Percentiles rank a stretch among this genome's conserved stretches.
Evolutionary conservation across 495 filamentous ascomycete species (phyloP).

Genomic region (Pyronema omphalodes): DNA sequence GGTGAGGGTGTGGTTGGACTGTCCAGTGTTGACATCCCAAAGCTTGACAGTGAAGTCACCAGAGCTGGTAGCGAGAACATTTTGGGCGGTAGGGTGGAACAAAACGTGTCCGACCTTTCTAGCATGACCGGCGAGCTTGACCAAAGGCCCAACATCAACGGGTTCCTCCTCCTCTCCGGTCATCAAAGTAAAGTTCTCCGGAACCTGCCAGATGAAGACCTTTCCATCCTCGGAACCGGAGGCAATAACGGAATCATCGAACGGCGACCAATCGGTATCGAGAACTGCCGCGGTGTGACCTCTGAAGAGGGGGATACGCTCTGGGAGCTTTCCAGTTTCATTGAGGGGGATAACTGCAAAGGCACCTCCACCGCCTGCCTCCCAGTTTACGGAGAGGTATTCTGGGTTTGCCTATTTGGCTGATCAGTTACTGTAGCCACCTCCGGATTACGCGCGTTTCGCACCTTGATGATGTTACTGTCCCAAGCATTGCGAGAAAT

Average conservation of each 20-base stretch:
- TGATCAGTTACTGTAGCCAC: not conserved
- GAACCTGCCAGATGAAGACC: slow-evolving; percentile 90
- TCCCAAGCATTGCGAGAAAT: slow-evolving; percentile 98
- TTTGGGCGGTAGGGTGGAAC: slow-evolving; percentile 92
- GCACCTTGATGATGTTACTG: slow-evolving; percentile 87
- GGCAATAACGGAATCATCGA: slow-evolving; percentile 80
- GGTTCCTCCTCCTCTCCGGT: slow-evolving; percentile 66
- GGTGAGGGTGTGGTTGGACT: slow-evolving; percentile 51
- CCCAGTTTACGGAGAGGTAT: slow-evolving; percentile 95
- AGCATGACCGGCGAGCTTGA: slow-evolving; percentile 59
- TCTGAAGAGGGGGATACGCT: slow-evolving; percentile 84
- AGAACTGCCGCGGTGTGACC: slow-evolving; percentile 89
- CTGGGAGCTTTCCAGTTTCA: slow-evolving; percentile 74
- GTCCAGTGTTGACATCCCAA: slow-evolving; percentile 80
- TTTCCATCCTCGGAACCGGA: slow-evolving; percentile 94
- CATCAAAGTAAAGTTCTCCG: slow-evolving; percentile 65
- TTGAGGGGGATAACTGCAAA: slow-evolving; percentile 89
- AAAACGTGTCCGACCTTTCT: slow-evolving; percentile 94
- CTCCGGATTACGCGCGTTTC: not conserved
- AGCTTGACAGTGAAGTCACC: slow-evolving; percentile 90
- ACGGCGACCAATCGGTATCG: slow-evolving; percentile 97
- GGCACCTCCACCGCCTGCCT: slow-evolving; percentile 86
- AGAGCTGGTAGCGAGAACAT: slow-evolving; percentile 84
- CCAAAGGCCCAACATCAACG: slow-evolving; percentile 58
- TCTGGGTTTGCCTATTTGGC: slow-evolving; percentile 65